phyloP scores from a whole-genome alignment of 495 filamentous ascomycete genomes.

The Polyplosphaeria fusca region DNA sequence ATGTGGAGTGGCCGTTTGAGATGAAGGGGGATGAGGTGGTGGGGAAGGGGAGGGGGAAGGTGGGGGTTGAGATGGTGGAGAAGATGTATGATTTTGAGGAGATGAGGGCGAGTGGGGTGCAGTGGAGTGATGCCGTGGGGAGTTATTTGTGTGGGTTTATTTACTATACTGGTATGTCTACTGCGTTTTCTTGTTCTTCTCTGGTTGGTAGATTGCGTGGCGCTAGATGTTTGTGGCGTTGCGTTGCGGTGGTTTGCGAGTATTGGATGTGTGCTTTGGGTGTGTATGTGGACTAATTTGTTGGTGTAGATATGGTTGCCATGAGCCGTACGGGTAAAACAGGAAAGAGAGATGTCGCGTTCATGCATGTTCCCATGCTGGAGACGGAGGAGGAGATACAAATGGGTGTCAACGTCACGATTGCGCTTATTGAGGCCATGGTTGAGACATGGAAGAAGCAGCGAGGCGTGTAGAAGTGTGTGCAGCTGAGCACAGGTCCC shows the following conservation, averaged over 20 bases:
- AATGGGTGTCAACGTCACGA: constrained; percentile 6
- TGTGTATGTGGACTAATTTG: no score
- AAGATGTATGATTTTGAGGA: neutral
- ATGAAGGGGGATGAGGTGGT: neutral
- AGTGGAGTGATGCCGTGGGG: constrained; percentile 34
- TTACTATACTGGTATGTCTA: constrained; percentile 33
- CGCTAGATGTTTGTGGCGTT: no score
- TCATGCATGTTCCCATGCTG: constrained; percentile 24
- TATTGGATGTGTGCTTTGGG: no score
- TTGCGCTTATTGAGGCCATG: constrained; percentile 8
- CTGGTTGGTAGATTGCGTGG: no score
- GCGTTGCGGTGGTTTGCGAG: no score
- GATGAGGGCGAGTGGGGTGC: constrained; percentile 12
- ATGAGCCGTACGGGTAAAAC: constrained; percentile 4
- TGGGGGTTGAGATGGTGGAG: neutral
- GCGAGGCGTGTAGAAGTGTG: no score
- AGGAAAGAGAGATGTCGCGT: constrained; percentile 14
- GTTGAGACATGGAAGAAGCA: constrained; percentile 10
- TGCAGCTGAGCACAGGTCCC: no score
- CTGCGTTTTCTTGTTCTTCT: no score
- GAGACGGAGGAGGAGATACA: constrained; percentile 7
- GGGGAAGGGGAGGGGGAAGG: neutral
- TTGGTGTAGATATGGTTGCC: no score
- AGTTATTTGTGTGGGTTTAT: constrained; percentile 39
- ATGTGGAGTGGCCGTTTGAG: neutral